phyloP scores from a whole-genome alignment of 345 rosid species.

The Nasturtium officinale region DNA sequence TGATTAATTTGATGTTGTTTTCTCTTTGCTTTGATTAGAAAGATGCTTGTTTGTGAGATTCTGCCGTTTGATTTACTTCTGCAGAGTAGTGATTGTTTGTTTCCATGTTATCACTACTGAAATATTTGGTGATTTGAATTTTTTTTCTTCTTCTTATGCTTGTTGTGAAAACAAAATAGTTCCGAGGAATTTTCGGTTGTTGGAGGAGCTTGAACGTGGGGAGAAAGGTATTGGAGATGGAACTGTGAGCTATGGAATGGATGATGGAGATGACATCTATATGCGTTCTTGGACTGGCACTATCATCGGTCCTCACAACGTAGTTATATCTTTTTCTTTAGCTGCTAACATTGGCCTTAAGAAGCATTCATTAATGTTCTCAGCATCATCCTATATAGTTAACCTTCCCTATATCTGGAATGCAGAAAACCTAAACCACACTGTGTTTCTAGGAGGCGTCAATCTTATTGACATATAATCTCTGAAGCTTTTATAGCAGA shows the following conservation, averaged over 20 bases:
- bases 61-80: neutral
- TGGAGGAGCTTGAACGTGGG: constrained; percentile 92
- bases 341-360: neutral
- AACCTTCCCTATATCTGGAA: neutral
- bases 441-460: neutral
- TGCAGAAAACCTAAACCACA: neutral
- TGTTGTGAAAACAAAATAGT: constrained; percentile 48
- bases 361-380: neutral
- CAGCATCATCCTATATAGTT: neutral
- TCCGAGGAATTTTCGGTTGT: constrained; percentile 80
- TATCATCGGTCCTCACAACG: constrained; percentile 88
- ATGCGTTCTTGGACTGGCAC: constrained; percentile 99
- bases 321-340: constrained; percentile 46
- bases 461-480: neutral
- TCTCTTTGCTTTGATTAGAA: neutral
- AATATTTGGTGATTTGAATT: neutral
- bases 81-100: neutral
- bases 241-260: constrained; percentile 99
- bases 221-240: constrained; percentile 97
- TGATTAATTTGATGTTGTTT: neutral
- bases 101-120: neutral
- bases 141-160: neutral
- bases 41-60: neutral
- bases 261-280: constrained; percentile 90
- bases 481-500: neutral